Evolutionary conservation across 2,329 filamentous ascomycete species (phyloP).

Genomic region (Erysiphe neolycopersici): DNA sequence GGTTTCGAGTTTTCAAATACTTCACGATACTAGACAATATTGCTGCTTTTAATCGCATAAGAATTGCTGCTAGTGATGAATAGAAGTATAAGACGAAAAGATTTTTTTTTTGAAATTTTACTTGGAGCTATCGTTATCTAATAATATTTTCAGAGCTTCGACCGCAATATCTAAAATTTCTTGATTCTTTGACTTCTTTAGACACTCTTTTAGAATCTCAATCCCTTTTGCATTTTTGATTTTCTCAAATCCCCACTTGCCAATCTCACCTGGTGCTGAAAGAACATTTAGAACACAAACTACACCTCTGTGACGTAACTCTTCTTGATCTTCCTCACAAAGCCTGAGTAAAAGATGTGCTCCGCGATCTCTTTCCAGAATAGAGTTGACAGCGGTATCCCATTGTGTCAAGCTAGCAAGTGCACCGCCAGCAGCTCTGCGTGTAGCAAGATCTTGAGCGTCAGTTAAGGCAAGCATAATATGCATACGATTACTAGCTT

Average conservation of each 20-base stretch:
- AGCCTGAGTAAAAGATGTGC: constrained; percentile 55
- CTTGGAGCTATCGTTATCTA: constrained; percentile 1
- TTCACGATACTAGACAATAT: too few relatives aligned
- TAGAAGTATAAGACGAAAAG: too few relatives aligned
- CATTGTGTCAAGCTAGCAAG: constrained; percentile 61
- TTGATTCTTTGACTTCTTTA: constrained; percentile 39
- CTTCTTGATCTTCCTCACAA: constrained; percentile 46
- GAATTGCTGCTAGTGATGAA: too few relatives aligned
- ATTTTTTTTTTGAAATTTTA: too few relatives aligned
- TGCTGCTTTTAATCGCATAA: too few relatives aligned
- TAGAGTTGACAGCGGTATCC: constrained; percentile 42
- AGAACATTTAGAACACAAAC: constrained; percentile 53
- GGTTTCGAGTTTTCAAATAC: too few relatives aligned
- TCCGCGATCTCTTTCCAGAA: constrained; percentile 45
- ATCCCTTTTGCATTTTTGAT: constrained; percentile 36
- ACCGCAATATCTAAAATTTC: constrained; percentile 47
- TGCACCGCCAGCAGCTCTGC: constrained; percentile 67
- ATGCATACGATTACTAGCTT: constrained; percentile 49
- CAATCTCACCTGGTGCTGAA: constrained; percentile 35
- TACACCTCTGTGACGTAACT: constrained; percentile 43
- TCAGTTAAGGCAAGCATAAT: constrained; percentile 72
- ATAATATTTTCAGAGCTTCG: constrained; percentile 35
- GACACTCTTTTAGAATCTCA: constrained; percentile 38
- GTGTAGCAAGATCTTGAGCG: constrained; percentile 52
- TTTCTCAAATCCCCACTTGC: constrained; percentile 29